Base-by-base conservation (phyloP, 441 rosid genomes). In the Bruguiera hainesii region DNA sequence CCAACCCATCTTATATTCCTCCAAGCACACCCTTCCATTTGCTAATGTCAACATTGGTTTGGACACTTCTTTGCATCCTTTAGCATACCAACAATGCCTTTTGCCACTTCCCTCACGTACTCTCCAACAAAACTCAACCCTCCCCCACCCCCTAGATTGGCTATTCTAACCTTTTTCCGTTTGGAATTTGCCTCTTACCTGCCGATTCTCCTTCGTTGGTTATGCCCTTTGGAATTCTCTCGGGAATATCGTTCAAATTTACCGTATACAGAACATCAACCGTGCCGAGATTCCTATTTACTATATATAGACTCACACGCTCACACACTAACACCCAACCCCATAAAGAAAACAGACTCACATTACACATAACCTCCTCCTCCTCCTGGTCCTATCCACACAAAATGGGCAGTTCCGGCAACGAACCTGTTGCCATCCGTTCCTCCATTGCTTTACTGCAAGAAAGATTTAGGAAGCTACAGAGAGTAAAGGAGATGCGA, bases 11-110 rank as follows among this genome's bases (percentile, higher is more conserved):
- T 61, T 69, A 71, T 78, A 85, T 85, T 85, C 87, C 79, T 78
- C 87, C 89, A 84, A 87, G 69, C 87, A 82, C 72, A 71, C 81
- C 81, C 83, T 79, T 85, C 93, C 96, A 89, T 80, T 82, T 74
- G 88, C 89, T 79, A 79, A 64, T 68, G 75, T 76, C 82, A 77
- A 81, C 83, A 74, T 80, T 82, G 80, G 73, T 69, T 86, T 84
- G 93, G 83, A 80, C 50, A 75, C 73, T 84, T 84, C 80, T 72
- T 69, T 29, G 10, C 53, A 39, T 26, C 76, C 63, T 74, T 80
- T 83, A 72, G 80, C 73, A 69, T 71, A 69, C 76, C 78, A 70
- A 60, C 77, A 6, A 62, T 76, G 52, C 82, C 82, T 70, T 71
- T 61, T 68, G 78, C 79, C 76, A 60, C 65, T 68, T 65, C 69